These are phyloP conservation scores for Ustilago xerochloae DNA, from an alignment of 1,284 basidiomycete genomes.

Conservation along the genomic window DNA sequence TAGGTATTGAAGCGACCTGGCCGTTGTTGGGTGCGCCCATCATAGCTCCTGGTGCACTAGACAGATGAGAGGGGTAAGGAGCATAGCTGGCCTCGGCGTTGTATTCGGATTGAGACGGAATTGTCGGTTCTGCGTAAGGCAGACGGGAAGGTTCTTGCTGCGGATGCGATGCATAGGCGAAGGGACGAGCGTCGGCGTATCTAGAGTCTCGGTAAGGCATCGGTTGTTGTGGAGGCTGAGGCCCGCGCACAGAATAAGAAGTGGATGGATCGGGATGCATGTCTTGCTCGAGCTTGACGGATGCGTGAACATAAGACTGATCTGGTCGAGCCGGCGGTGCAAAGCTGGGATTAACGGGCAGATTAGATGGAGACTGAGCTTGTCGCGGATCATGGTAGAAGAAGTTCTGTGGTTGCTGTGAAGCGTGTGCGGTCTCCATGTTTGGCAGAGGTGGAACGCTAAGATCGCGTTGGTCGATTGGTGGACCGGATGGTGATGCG, in stretches of 20 bases:
- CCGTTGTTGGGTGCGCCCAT: constrained; percentile 14
- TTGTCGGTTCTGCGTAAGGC: constrained; percentile 8
- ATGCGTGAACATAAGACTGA: constrained; percentile 2
- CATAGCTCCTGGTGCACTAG: constrained; percentile 2
- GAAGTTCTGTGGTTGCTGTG: constrained; percentile 26
- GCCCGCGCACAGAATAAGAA: constrained; percentile 8
- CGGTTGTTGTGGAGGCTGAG: constrained; percentile 12
- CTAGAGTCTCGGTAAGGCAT: constrained; percentile 24
- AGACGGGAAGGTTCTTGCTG: constrained; percentile 12
- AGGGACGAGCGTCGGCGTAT: constrained; percentile 17
- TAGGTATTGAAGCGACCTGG: neutral
- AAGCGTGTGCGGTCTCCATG: constrained; percentile 32
- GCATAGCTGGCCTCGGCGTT: constrained; percentile 12
- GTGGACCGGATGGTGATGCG: constrained; percentile 3
- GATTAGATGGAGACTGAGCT: constrained; percentile 8
- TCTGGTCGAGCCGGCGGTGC: constrained; percentile 11
- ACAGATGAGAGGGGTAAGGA: constrained; percentile 15
- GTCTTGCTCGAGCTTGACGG: constrained; percentile 19
- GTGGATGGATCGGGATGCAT: constrained; percentile 18
- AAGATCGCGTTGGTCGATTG: neutral
- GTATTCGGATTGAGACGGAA: constrained; percentile 6
- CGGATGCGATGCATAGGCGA: constrained; percentile 13
- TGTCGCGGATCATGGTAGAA: constrained; percentile 42
- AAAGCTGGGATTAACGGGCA: constrained; percentile 15
- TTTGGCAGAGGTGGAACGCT: neutral